phyloP scores from a whole-genome alignment of 805 yeast species.

The Blastobotrys muscicola region DNA sequence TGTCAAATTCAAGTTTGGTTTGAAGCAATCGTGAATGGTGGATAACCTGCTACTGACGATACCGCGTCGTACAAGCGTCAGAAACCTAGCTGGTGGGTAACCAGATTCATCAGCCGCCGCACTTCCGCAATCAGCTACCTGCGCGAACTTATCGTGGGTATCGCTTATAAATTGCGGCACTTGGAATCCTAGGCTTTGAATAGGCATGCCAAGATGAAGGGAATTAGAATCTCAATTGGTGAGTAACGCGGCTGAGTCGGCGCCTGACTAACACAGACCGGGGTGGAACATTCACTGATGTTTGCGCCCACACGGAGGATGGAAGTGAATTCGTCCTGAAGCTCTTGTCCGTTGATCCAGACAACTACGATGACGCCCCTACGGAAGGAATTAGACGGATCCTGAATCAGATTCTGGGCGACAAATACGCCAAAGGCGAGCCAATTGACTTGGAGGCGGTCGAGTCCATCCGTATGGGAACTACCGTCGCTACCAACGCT shows the following conservation, averaged over 20 bases:
- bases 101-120: no score
- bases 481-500: slow-evolving; percentile 95
- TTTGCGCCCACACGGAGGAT: slow-evolving; percentile 40
- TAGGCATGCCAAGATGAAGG: slow-evolving; percentile 3
- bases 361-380: slow-evolving; percentile 83
- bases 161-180: not conserved
- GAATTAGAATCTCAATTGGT: slow-evolving; percentile 18
- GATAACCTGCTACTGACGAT: no score
- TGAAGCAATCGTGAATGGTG: no score
- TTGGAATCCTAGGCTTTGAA: not conserved
- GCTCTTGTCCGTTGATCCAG: slow-evolving; percentile 79
- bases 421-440: slow-evolving; percentile 46
- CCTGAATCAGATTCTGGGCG: slow-evolving; percentile 49
- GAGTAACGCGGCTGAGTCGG: slow-evolving; percentile 2
- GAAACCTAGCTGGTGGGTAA: no score
- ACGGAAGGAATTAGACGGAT: slow-evolving; percentile 82
- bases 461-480: slow-evolving; percentile 75
- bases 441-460: slow-evolving; percentile 47
- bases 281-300: slow-evolving; percentile 93
- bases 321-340: slow-evolving; percentile 62
- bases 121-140: not conserved
- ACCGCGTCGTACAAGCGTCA: no score
- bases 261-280: slow-evolving; percentile 27
- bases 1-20: no score
- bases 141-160: not conserved